These are phyloP conservation scores for Pseudofabraea citricarpa DNA, from an alignment of 2,329 filamentous ascomycete genomes.

Conservation along the genomic window DNA sequence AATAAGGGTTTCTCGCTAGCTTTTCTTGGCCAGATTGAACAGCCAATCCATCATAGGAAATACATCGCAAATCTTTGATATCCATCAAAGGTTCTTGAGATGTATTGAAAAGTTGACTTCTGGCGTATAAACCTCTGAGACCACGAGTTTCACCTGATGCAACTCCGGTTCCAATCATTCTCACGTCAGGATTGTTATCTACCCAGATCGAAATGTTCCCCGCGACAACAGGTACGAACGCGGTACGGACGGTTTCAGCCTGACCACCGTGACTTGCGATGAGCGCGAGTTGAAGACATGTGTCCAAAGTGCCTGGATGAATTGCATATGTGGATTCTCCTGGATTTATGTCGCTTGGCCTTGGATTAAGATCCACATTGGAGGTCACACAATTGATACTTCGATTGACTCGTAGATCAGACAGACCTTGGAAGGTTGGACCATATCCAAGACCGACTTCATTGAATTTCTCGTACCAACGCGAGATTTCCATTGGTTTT, in stretches of 20 bases:
- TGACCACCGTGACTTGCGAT: neutral
- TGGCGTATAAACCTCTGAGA: constrained; percentile 20
- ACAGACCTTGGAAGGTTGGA: neutral
- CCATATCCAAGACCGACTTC: neutral
- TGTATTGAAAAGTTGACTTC: neutral
- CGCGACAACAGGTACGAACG: neutral
- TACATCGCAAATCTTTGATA: neutral
- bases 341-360: neutral
- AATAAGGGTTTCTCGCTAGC: neutral
- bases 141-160: constrained; percentile 23
- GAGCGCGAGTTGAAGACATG: neutral
- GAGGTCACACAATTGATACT: neutral
- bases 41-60: too few relatives aligned
- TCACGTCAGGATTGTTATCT: too few relatives aligned
- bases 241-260: neutral
- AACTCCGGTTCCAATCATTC: too few relatives aligned
- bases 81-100: neutral
- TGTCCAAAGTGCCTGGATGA: neutral
- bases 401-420: neutral
- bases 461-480: neutral
- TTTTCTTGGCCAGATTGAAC: too few relatives aligned
- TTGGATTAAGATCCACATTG: neutral
- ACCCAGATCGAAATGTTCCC: neutral
- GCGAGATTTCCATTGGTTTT: neutral
- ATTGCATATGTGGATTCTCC: neutral